phyloP scores from a whole-genome alignment of 306 rosid species.

The Dalbergia cochinchinensis region DNA sequence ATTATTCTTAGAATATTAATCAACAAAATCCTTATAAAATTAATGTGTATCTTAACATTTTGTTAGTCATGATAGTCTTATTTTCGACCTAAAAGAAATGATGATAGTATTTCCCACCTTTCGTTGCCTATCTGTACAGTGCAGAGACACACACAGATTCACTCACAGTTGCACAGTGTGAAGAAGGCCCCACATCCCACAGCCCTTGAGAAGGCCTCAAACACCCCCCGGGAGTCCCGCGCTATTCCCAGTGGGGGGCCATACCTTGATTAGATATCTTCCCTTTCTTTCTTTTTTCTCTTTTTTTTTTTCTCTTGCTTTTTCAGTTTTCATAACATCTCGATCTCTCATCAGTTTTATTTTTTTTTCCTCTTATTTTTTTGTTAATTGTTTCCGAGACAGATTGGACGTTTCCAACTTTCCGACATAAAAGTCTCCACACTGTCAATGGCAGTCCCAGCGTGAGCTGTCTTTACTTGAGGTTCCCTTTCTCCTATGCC shows the following conservation, averaged over 20 bases:
- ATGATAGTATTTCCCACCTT: background rate
- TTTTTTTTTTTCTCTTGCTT: background rate
- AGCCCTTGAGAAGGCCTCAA: background rate
- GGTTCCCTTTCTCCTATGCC: slow-evolving; percentile 37
- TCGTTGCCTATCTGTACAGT: background rate
- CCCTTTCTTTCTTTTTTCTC: no score
- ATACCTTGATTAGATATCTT: background rate
- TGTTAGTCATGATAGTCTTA: background rate
- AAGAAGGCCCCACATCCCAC: background rate
- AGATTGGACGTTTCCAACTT: slow-evolving; percentile 65
- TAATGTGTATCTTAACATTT: background rate
- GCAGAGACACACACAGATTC: background rate
- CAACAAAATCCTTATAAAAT: background rate
- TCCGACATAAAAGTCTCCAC: slow-evolving; percentile 15
- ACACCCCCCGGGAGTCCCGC: slow-evolving; percentile 70
- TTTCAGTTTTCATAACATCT: background rate
- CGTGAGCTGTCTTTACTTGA: slow-evolving; percentile 13
- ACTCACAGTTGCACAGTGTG: background rate
- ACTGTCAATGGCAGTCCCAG: background rate
- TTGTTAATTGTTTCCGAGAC: slow-evolving; percentile 8
- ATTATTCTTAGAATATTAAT: no score
- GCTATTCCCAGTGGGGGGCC: slow-evolving; percentile 53
- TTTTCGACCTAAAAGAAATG: no score
- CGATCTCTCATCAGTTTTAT: background rate
- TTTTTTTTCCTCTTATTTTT: background rate